Evolutionary conservation across 768 basidiomycete genomes (phyloP), one percentile per base, ranked within the genome.

Genomic region (Antrodiella citrinella): DNA sequence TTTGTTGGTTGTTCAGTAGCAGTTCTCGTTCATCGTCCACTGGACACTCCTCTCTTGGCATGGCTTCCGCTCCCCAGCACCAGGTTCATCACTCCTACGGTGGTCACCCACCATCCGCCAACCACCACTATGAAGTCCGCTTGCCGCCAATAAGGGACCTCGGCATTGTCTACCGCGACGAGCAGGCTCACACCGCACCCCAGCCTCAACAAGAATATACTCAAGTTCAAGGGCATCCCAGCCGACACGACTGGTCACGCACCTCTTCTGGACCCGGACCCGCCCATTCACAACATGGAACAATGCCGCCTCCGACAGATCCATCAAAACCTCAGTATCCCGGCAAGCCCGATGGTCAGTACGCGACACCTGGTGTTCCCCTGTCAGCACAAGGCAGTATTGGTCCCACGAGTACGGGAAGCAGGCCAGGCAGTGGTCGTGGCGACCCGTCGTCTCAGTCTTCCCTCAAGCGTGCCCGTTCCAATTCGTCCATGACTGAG

Each of bases 81-180:
- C 22, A 18, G n/a, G 58, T 67, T n/a, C n/a, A n/a, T n/a, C 69
- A 71, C 54, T 57, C 71, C 54, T 57, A 58, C 52, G 51, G 54
- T 67, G 50, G 64, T 3, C 60, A 64, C 24, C 66, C 66, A 18
- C 67, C 68, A 4, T 59, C 69, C 26, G 69, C 66, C 54, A 64
- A 69, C 48, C 66, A 66, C 21, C 66, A 66, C 21, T 45, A 73
- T 59, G 69, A 73, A 51, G 65, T 80, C 57, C 81, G 82, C 35
- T 74, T 86, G 3, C 85, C 85, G 0, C 84, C 84, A 18, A 74
- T 87, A 63, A 86, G 79, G 68, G 82, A 84, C 61, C 73, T 88
- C 62, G 82, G 84, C 62, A 85, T 87, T 55, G 62, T 63, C 49
- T 77, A 75, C 48, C 62, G 67, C 25, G 54, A 67, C 23, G 68